Evolutionary conservation across 129 eudicot genomes (phyloP), one percentile per base, ranked within the genome.

Genomic region (Erigeron canadensis): DNA sequence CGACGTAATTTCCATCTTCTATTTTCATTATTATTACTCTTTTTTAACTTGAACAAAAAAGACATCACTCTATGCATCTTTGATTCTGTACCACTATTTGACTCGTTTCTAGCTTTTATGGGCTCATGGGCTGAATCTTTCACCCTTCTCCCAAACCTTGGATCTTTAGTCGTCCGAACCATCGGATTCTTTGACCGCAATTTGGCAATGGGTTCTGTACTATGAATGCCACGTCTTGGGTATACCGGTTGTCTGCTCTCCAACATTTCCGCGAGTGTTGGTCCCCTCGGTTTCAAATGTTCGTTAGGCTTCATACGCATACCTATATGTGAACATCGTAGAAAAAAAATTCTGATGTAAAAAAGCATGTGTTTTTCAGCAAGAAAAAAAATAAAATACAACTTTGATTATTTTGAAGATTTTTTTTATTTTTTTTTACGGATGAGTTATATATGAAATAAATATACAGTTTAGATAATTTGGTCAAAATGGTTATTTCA

Each of bases 61-160:
- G 86, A 82, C 48, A 85, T 76, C 45, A 84, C 73, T 65, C 70
- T 87, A 40, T 80, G 82, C 70, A 78, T 78, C 81, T 80, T 81
- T 38, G 76, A 78, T 58, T 75, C 78, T 39, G 63, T 81, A 78
- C 41, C 15, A 63, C 42, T 54, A 16, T 58, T 54, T 57, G 67
- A 64, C 57, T 61, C 74, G 18, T 40, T 61, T 72, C 64, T 58
- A 50, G 77, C 71, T 71, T 83, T 81, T 58, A 43, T 72, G 43
- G 63, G 10, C n/a, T 56, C 83, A 10, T 75, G 79, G 23, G 79
- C 77, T 57, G n/a, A 76, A 16, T 73, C 76, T 62, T 54, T 62
- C 37, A 54, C 73, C 48, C 63, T 69, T 53, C 71, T 68, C 56
- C 79, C 60, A 19, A 76, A 63, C 21, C 63, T 18, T 47, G 69